These are phyloP conservation scores for Carex parvula DNA, from an alignment of 176 grass and related monocot genomes.

Conservation along the genomic window DNA sequence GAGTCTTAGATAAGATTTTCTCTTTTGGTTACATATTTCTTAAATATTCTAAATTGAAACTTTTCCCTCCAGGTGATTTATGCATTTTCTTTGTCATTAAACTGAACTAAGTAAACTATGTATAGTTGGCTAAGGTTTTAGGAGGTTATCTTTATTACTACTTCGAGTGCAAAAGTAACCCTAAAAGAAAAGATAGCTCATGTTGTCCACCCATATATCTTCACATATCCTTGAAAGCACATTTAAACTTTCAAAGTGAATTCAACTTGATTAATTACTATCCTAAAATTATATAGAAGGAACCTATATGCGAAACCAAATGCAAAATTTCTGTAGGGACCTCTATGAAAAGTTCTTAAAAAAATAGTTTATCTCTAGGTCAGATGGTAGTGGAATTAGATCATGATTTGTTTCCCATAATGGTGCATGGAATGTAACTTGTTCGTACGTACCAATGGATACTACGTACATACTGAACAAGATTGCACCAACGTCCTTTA, in stretches of 20 bases:
- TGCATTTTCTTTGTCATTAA: constrained; percentile 23
- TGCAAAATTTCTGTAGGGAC: neutral
- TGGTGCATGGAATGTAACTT: constrained; percentile 20
- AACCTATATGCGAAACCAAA: neutral
- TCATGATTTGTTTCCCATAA: constrained; percentile 10
- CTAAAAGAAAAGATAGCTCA: constrained; percentile 6
- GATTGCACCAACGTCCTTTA: neutral
- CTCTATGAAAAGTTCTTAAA: neutral
- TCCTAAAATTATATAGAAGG: too few species aligned
- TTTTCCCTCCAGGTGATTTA: neutral
- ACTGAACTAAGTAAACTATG: constrained; percentile 4
- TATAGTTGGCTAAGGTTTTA: constrained; percentile 1
- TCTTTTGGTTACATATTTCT: constrained; percentile 7
- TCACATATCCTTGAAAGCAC: constrained; percentile 1
- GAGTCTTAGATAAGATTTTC: neutral
- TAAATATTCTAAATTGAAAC: constrained; percentile 18
- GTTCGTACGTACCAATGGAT: neutral
- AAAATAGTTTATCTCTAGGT: neutral
- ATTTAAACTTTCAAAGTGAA: neutral
- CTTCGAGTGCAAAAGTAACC: neutral
- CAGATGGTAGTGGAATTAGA: constrained; percentile 22
- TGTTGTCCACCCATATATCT: neutral
- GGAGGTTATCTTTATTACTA: neutral
- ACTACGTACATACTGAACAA: neutral
- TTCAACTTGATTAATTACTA: neutral